Percentiles rank a stretch among this genome's conserved stretches.
Evolutionary conservation across 352 stramenopile genomes (phyloP).

Genomic region (Blastocystis sp.): DNA sequence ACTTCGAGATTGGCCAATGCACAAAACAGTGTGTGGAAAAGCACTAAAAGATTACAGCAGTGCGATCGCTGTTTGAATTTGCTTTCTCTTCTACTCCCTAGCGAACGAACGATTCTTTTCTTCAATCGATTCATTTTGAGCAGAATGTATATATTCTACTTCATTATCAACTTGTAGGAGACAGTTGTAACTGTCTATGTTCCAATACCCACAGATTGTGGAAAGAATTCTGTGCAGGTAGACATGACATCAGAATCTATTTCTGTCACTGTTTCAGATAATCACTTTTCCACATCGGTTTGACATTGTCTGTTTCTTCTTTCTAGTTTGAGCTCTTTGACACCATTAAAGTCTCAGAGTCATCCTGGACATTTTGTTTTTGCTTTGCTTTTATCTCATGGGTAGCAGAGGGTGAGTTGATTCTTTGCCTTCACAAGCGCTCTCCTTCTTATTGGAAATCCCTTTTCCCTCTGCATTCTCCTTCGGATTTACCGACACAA

Average conservation of each 20-base stretch:
- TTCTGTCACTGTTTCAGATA: not conserved
- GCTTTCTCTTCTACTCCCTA: not conserved
- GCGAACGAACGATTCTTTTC: not conserved
- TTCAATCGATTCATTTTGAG: not conserved
- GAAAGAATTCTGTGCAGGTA: not conserved
- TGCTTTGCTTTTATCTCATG: not conserved
- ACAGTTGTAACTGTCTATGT: not conserved
- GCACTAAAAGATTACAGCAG: not conserved
- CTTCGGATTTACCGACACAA: not conserved
- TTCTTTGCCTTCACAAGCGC: not conserved
- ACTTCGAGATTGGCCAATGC: not conserved
- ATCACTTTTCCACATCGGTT: not conserved
- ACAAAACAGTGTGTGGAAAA: slow-evolving; percentile 8
- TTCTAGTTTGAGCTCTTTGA: not conserved
- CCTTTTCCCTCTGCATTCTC: not conserved
- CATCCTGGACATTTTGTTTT: not conserved
- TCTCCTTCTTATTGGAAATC: not conserved
- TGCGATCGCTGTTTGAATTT: not conserved
- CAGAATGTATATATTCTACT: not conserved
- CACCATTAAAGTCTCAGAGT: not conserved
- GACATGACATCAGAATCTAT: not conserved
- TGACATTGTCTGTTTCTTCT: not conserved
- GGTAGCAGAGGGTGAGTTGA: slow-evolving; percentile 25
- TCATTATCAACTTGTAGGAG: not conserved
- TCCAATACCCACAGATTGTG: not conserved